Percentiles rank a stretch among this genome's conserved stretches.
Evolutionary conservation across 768 basidiomycete genomes (phyloP).

Genomic region (Collybia sordida): DNA sequence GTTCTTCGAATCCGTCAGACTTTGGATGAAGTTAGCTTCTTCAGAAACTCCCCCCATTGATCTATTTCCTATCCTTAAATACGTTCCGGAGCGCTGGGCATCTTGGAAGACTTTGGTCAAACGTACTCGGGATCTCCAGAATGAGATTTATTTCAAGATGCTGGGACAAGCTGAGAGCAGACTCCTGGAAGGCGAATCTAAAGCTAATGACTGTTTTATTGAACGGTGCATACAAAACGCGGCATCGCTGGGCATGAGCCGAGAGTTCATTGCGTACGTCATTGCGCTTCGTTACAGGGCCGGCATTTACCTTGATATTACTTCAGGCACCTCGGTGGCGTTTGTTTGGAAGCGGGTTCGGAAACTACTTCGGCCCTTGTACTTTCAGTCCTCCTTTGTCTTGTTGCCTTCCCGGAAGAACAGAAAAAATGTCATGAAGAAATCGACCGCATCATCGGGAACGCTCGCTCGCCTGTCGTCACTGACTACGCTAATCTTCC

Average conservation of each 20-base stretch:
- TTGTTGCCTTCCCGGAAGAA: constrained; percentile 19
- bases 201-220: constrained; percentile 20
- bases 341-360: constrained; percentile 23
- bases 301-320: background rate
- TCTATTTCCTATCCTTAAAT: constrained; percentile 5
- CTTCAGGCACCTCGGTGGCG: constrained; percentile 24
- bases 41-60: background rate
- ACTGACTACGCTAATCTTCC: constrained; percentile 1
- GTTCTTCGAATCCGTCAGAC: background rate
- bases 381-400: constrained; percentile 18
- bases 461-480: background rate
- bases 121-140: constrained; percentile 3
- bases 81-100: constrained; percentile 15
- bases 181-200: constrained; percentile 11
- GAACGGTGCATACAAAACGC: constrained; percentile 15
- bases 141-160: constrained; percentile 3
- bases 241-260: constrained; percentile 7
- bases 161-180: constrained; percentile 5
- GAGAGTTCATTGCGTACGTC: background rate
- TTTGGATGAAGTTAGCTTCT: background rate
- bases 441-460: background rate
- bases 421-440: constrained; percentile 14
- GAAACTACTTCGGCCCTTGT: constrained; percentile 23
- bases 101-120: constrained; percentile 12
- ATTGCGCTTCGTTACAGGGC: background rate